Percentiles rank a stretch among this genome's conserved stretches.
These are phyloP conservation scores for Trypanosoma rangeli DNA, from an alignment of 208 protist species.

Conservation along the genomic window DNA sequence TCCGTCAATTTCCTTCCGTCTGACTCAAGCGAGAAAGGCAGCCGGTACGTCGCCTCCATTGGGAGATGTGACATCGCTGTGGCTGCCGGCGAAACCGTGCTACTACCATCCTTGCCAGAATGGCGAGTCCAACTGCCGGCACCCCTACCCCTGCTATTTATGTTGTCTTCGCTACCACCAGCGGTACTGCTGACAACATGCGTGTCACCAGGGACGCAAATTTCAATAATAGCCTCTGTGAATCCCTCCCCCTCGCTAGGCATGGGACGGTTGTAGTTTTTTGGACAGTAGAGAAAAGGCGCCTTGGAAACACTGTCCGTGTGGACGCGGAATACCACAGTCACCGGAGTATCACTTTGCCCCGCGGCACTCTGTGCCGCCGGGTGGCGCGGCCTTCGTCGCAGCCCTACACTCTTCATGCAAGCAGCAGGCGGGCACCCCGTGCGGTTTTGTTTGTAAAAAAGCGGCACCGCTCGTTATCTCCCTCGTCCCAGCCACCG, in stretches of 20 bases:
- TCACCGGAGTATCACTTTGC: slow-evolving; percentile 56
- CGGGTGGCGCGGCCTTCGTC: slow-evolving; percentile 42
- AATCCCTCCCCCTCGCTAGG: slow-evolving; percentile 8
- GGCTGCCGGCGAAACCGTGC: neutral
- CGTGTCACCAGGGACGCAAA: slow-evolving; percentile 7
- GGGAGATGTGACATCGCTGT: neutral
- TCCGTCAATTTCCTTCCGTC: neutral
- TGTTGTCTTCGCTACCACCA: neutral
- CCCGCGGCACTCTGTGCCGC: slow-evolving; percentile 26
- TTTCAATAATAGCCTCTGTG: slow-evolving; percentile 30
- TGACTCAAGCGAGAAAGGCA: neutral
- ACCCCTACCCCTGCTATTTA: neutral
- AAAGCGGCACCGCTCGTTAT: too few relatives aligned
- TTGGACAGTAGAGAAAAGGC: slow-evolving; percentile 76
- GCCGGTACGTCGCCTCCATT: neutral
- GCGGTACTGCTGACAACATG: neutral
- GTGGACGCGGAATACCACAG: slow-evolving; percentile 80
- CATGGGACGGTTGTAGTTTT: slow-evolving; percentile 61
- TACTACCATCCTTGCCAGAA: neutral
- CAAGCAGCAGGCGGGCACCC: neutral
- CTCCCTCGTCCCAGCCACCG: too few relatives aligned
- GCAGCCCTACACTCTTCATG: slow-evolving; percentile 43
- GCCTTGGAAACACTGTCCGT: slow-evolving; percentile 52
- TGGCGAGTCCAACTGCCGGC: neutral
- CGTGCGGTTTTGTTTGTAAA: too few relatives aligned